Base-by-base conservation (phyloP, 805 yeast species). In the Saccharomycopsis selenospora region DNA sequence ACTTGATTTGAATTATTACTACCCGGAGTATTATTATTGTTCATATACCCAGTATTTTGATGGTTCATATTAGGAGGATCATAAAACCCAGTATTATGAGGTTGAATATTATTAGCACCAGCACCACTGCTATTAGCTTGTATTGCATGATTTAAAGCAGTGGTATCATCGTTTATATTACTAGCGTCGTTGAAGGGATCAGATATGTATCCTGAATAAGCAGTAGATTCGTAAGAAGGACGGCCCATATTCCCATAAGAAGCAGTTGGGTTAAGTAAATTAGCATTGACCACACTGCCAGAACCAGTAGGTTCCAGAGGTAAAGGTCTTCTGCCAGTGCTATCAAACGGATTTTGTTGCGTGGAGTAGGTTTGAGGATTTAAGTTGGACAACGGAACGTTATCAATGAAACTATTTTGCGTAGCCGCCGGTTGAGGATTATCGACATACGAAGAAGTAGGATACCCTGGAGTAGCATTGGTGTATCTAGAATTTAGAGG, bases 91-190 rank as follows among this genome's bases (percentile, higher is more conserved):
- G 40, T 33, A 20, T 47, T 13, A 11, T 6, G 13, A n/a, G 43
- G 53, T 52, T 20, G 14, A 13, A 7, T 18, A 13, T 10, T 6
- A 11, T 14, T 8, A 24, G 14, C 46, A 4, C 18, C 45, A 27
- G 33, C 7, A 17, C 42, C 5, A 20, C 36, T n/a, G 46, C 22
- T 20, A 25, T 46, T 46, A 14, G 40, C 40, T 10, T 46, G 14
- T 24, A 46, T 10, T 17, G 49, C 49, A 33, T 41, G 46, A 10
- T 40, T 28, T 17, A 46, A 40, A 8, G 46, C 30, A 24, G 22
- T 47, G 46, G 28, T 44, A 6, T 10, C 22, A 6, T 25, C 36
- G 10, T 40, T 25, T 11, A 40, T 14, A 2, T 22, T 22, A 18
- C 11, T 29, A 22, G 40, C 22, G 25, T 43, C 28, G 13, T 25